Evolutionary conservation across 352 stramenopile species (phyloP).

Genomic region (Phytophthora megakarya): DNA sequence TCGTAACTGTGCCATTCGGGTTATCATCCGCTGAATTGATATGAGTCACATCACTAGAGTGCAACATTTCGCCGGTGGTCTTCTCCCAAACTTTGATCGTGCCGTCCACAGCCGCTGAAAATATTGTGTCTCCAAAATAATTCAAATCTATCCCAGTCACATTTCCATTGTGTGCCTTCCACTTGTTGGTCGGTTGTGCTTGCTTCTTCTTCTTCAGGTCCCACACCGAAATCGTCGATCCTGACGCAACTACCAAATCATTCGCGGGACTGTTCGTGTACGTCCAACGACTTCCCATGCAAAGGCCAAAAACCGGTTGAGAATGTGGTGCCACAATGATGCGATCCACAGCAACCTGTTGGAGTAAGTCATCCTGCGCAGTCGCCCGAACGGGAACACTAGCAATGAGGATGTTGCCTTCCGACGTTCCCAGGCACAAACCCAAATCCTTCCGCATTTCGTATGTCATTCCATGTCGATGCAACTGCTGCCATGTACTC

Average conservation of each 20-base stretch:
- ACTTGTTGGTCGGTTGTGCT: constrained; percentile 36
- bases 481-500: constrained; percentile 73
- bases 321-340: constrained; percentile 57
- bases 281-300: constrained; percentile 54
- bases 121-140: constrained; percentile 69
- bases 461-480: constrained; percentile 32
- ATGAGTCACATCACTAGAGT: constrained; percentile 24
- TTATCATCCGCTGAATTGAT: constrained; percentile 4
- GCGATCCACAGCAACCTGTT: constrained; percentile 43
- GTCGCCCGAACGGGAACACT: constrained; percentile 39
- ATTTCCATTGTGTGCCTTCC: constrained; percentile 75
- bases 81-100: constrained; percentile 71
- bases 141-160: constrained; percentile 63
- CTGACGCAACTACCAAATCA: constrained; percentile 63
- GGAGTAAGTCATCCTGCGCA: constrained; percentile 18
- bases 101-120: constrained; percentile 67
- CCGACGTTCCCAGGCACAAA: constrained; percentile 65
- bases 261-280: constrained; percentile 57
- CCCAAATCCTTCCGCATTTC: constrained; percentile 24
- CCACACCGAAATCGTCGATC: constrained; percentile 76
- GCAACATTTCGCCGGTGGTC: constrained; percentile 32
- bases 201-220: constrained; percentile 61
- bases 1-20: constrained; percentile 1
- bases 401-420: constrained; percentile 61
- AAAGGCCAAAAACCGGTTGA: constrained; percentile 67